These are phyloP conservation scores for Arachnopeziza araneosa DNA, from an alignment of 2,329 filamentous ascomycete genomes.

Conservation along the genomic window DNA sequence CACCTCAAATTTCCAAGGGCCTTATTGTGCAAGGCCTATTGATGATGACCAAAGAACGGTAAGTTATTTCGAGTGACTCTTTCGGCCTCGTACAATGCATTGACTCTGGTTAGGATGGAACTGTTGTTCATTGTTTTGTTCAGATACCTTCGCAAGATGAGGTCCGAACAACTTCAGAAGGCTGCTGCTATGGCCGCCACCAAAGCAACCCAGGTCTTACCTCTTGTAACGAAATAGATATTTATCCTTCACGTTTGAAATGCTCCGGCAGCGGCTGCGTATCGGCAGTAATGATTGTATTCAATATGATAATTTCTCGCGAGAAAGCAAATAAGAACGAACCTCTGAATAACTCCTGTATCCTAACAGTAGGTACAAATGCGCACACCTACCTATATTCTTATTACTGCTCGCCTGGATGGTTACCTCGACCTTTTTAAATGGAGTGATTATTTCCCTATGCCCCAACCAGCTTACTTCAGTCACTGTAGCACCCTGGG, in stretches of 20 bases:
- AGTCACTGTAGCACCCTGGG: too few relatives aligned
- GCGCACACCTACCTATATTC: too few relatives aligned
- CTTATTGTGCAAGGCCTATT: constrained; percentile 89
- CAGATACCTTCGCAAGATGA: constrained; percentile 69
- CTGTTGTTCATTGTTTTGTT: constrained; percentile 81
- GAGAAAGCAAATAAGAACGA: too few relatives aligned
- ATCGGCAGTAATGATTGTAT: not conserved
- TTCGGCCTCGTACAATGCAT: not conserved
- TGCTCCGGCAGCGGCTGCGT: not conserved
- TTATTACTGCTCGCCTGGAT: too few relatives aligned
- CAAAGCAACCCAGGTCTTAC: constrained; percentile 42
- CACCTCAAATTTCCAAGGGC: constrained; percentile 88
- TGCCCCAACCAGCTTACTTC: too few relatives aligned
- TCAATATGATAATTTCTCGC: not conserved
- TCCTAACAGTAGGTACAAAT: too few relatives aligned
- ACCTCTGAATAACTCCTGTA: too few relatives aligned
- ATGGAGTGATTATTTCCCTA: too few relatives aligned
- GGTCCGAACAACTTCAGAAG: constrained; percentile 61
- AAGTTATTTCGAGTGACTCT: constrained; percentile 29
- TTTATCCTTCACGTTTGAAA: not conserved
- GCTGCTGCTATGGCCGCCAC: constrained; percentile 44
- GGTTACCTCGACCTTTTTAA: too few relatives aligned
- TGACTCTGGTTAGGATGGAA: constrained; percentile 60
- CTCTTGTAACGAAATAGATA: constrained; percentile 27
- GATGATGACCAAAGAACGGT: constrained; percentile 99